These are phyloP conservation scores for Penicillium lagena DNA, from an alignment of 495 filamentous ascomycete species.

Conservation along the genomic window DNA sequence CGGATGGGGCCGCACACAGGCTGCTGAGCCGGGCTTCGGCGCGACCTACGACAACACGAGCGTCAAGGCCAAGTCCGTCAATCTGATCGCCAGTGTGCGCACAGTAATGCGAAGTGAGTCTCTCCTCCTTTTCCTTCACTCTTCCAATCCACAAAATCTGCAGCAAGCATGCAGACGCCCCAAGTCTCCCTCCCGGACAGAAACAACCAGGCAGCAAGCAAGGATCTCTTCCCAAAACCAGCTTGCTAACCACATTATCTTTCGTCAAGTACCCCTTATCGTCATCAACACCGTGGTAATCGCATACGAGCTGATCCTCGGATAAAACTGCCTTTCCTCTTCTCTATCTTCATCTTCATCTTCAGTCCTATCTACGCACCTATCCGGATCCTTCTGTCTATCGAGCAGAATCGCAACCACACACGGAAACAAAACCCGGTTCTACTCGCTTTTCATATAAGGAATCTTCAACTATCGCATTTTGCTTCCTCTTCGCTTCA, in stretches of 20 bases:
- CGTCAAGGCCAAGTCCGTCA: conserved; percentile 80
- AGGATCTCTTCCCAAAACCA: neutral
- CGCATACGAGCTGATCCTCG: conserved; percentile 80
- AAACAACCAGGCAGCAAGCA: conserved; percentile 5
- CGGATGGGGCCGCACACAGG: conserved; percentile 63
- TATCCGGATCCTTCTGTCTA: too few species aligned
- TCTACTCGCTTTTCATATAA: too few species aligned
- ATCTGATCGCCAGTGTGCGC: conserved; percentile 83
- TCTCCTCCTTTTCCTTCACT: neutral
- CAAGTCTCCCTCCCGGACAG: neutral
- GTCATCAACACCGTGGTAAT: conserved; percentile 86
- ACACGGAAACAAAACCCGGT: too few species aligned
- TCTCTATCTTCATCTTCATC: neutral
- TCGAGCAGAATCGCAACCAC: too few species aligned
- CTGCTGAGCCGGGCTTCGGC: conserved; percentile 67
- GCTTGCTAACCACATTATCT: too few species aligned
- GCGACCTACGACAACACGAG: conserved; percentile 63
- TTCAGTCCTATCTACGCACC: neutral
- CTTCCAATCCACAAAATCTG: neutral
- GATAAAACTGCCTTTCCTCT: conserved; percentile 43
- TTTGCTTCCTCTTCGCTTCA: too few species aligned
- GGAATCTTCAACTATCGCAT: too few species aligned
- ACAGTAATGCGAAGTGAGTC: conserved; percentile 91
- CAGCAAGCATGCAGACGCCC: neutral
- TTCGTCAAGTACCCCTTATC: conserved; percentile 76